These are phyloP conservation scores for Puccinia hordei DNA, from an alignment of 1,284 basidiomycete genomes.

Conservation along the genomic window DNA sequence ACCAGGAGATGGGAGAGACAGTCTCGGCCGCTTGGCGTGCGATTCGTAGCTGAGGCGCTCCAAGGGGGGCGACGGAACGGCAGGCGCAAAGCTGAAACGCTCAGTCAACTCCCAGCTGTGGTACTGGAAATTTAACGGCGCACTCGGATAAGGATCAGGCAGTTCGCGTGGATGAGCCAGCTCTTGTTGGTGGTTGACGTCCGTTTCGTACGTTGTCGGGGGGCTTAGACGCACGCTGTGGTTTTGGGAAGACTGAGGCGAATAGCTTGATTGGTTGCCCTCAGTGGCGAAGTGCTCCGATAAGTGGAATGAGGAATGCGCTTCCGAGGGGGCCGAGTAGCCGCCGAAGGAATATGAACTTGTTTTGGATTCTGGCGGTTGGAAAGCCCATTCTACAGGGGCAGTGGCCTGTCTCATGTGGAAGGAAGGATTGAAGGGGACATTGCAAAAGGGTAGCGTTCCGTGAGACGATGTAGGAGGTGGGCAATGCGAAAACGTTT, in stretches of 20 bases:
- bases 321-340: background rate
- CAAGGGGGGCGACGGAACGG: background rate
- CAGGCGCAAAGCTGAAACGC: background rate
- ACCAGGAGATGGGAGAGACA: background rate
- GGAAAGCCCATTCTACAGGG: conserved; percentile 18
- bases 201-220: background rate
- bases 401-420: background rate
- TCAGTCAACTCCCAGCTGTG: conserved; percentile 4
- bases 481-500: conserved; percentile 1
- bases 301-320: background rate
- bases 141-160: conserved; percentile 4
- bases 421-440: conserved; percentile 15
- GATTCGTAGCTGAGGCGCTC: conserved; percentile 14
- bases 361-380: background rate
- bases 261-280: background rate
- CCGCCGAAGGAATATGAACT: conserved; percentile 4
- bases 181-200: background rate
- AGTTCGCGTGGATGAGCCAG: background rate
- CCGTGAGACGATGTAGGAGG: background rate
- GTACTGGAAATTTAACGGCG: conserved; percentile 16
- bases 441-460: background rate
- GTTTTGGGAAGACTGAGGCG: conserved; percentile 1
- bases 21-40: conserved; percentile 19
- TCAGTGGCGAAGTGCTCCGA: conserved; percentile 1
- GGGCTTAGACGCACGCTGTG: background rate